phyloP scores from a whole-genome alignment of 805 yeast genomes.

The Lachancea cidri region DNA sequence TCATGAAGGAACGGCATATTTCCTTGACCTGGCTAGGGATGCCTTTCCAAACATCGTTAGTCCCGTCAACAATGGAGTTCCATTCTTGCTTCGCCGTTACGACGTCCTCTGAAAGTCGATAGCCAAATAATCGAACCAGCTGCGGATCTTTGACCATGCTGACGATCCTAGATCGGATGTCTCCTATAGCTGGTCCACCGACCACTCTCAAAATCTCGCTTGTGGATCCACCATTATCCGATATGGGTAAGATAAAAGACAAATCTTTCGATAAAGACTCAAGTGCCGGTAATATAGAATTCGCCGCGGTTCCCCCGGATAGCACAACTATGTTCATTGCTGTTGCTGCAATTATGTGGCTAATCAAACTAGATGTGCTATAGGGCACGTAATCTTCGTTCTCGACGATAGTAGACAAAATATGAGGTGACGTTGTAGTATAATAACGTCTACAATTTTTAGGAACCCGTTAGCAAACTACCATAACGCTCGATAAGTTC shows the following conservation, averaged over 20 bases:
- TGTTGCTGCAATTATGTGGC: background rate
- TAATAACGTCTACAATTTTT: background rate
- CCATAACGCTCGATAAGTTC: background rate
- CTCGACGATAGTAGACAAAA: background rate
- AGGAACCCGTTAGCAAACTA: background rate
- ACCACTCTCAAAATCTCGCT: slow-evolving; percentile 79
- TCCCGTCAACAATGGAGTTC: slow-evolving; percentile 73
- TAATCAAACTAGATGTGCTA: background rate
- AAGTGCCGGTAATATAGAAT: slow-evolving; percentile 61
- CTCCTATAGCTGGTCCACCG: slow-evolving; percentile 97
- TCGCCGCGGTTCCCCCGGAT: slow-evolving; percentile 90
- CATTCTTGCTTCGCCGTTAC: slow-evolving; percentile 62
- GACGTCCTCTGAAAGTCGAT: slow-evolving; percentile 29
- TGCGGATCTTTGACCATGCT: slow-evolving; percentile 57
- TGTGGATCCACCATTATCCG: slow-evolving; percentile 94
- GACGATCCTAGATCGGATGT: slow-evolving; percentile 75
- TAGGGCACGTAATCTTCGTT: background rate
- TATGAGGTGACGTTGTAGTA: background rate
- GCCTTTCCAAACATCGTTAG: slow-evolving; percentile 61
- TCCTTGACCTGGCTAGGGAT: slow-evolving; percentile 60
- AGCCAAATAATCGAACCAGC: slow-evolving; percentile 31
- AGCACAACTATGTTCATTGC: slow-evolving; percentile 37
- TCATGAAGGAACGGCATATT: slow-evolving; percentile 68
- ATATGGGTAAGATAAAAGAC: slow-evolving; percentile 71
- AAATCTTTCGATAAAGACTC: slow-evolving; percentile 40